A percentile compares a stretch with the other conserved stretches of the same genome.
Evolutionary conservation across 2,329 filamentous ascomycete genomes (phyloP).

Genomic region (Geosmithia morbida): DNA sequence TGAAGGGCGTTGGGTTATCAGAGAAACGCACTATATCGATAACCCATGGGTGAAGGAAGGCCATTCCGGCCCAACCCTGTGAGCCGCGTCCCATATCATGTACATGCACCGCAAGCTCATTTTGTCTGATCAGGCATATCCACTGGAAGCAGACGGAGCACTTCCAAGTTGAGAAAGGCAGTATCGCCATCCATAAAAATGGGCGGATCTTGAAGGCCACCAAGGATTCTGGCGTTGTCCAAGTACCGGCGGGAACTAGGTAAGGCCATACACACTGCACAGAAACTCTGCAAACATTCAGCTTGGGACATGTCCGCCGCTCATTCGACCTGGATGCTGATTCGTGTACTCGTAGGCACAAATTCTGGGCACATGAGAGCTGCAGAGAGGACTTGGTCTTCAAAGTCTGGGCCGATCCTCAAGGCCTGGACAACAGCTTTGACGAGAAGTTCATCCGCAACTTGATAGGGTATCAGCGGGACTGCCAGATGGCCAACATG

Average conservation of each 20-base stretch:
- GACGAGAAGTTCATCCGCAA: constrained; percentile 7
- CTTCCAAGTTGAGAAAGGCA: constrained; percentile 7
- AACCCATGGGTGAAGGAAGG: constrained; percentile 5
- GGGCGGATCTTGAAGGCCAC: constrained; percentile 3
- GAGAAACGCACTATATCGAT: constrained; percentile 7
- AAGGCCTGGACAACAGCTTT: constrained; percentile 3
- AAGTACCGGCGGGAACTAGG: constrained; percentile 4
- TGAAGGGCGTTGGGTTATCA: constrained; percentile 3
- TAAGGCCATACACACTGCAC: too few relatives aligned
- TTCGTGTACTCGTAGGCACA: constrained; percentile 3
- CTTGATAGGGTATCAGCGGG: constrained; percentile 5
- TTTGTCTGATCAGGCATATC: constrained; percentile 5
- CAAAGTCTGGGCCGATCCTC: constrained; percentile 5
- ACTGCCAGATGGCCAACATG: constrained; percentile 4
- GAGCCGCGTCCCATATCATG: constrained; percentile 1
- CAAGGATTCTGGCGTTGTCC: constrained; percentile 5
- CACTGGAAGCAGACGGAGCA: constrained; percentile 6
- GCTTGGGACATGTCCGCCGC: too few relatives aligned
- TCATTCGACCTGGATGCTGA: not conserved
- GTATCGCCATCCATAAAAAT: constrained; percentile 4
- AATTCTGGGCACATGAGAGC: constrained; percentile 7
- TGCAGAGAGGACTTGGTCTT: constrained; percentile 6
- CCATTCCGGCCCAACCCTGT: constrained; percentile 7
- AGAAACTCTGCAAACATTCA: too few relatives aligned
- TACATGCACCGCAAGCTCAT: not conserved